Base-by-base conservation (phyloP, 1,139 yeast genomes). In the Pneumocystis carinii region DNA sequence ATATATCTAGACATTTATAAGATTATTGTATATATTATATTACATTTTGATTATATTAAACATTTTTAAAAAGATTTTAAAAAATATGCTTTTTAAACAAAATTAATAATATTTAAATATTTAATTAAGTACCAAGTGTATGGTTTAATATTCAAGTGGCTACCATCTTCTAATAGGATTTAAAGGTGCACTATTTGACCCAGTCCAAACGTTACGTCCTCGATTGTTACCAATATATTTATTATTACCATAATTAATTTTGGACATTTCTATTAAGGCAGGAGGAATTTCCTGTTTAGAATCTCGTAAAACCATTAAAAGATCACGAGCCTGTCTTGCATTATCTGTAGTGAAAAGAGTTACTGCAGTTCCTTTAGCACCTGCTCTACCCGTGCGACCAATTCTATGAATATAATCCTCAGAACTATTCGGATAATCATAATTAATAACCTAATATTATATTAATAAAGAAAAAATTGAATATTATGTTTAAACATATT, bases 331-430 rank as follows among this genome's bases (percentile, higher is more conserved):
- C 77, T 90, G 83, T 77, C 86, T 84, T 72, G 87, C 79, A 80
- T 89, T 88, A 69, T 81, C 90, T 69, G 85, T 87, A 65, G 97
- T 90, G 82, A 92, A 92, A 76, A 92, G 83, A 12, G 98, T 90
- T 69, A 90, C 84, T 66, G 98, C 97, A 68, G 95, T 90, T 81
- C 98, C 98, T 67, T 81, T 80, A 68, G 89, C 84, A 76, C 97
- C 97, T 69, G 97, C 98, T 83, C 98, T 89, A 75, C 98, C 98
- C 68, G 97, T 90, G 85, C 98, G 89, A 75, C 97, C 97, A 72
- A 87, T 87, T 76, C 95, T 83, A 76, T 87, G 95, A 66, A 92
- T 97, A 76, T 92, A 92, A 78, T 92, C 97, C 65, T 92, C 98
- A 74, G 90, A 87, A 79, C 90, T 92, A 77, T 90, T 90, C 72